A percentile compares a stretch with the other conserved stretches of the same genome.
Conservation (phyloP, 176 grass and related monocot species). For the Cenchrus fungigraminus region DNA sequence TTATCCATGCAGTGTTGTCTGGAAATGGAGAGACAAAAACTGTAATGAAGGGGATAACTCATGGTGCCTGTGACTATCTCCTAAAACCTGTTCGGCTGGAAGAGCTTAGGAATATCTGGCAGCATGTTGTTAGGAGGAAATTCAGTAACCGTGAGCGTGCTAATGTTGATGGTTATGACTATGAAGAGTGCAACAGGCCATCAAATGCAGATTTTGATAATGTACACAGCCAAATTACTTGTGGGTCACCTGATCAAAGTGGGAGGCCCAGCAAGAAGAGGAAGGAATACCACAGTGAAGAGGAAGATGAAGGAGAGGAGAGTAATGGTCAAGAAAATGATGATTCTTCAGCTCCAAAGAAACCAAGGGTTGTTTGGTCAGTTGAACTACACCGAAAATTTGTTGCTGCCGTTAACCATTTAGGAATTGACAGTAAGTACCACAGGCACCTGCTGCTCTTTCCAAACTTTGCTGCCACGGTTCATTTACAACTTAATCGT, state of each 20-base stretch:
- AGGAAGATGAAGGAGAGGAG: conserved; percentile 74
- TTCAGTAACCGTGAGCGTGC: conserved; percentile 53
- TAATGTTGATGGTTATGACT: conserved; percentile 46
- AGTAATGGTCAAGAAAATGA: conserved; percentile 70
- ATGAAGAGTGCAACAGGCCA: conserved; percentile 56
- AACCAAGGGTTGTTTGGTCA: conserved; percentile 94
- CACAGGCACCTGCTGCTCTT: neutral
- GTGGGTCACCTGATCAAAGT: conserved; percentile 57
- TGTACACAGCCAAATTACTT: conserved; percentile 44
- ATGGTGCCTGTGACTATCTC: conserved; percentile 96
- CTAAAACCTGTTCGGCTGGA: conserved; percentile 92
- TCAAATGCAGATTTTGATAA: conserved; percentile 42
- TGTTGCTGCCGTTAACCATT: conserved; percentile 85
- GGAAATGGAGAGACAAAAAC: conserved; percentile 92
- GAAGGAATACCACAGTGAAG: conserved; percentile 80
- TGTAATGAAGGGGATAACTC: conserved; percentile 99
- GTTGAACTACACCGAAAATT: conserved; percentile 90
- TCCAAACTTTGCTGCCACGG: neutral
- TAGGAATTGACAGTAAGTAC: conserved; percentile 93
- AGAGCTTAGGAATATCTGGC: conserved; percentile 96
- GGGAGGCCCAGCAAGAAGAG: conserved; percentile 76
- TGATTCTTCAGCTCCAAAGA: conserved; percentile 78
- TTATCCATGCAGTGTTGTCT: conserved; percentile 79
- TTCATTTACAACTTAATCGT: conserved; percentile 23
- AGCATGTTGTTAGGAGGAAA: conserved; percentile 93